Evolutionary conservation across 208 protist species (phyloP), one percentile per base, ranked within the genome.

Genomic region (Wallacemonas sp.): DNA sequence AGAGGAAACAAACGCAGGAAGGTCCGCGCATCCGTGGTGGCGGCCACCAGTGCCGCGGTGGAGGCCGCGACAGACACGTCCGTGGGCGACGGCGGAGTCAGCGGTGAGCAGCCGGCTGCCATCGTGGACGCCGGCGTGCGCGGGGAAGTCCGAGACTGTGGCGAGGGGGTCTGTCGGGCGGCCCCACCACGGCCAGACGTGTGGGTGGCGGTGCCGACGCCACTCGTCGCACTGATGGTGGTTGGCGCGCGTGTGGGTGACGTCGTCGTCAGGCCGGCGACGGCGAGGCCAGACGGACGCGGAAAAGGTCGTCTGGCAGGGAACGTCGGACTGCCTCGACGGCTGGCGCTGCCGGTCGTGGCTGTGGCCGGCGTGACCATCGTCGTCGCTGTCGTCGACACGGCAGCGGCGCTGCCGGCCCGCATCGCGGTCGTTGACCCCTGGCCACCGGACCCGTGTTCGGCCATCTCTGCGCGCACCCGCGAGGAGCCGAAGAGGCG

Each of bases 361-460:
- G 46, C 46, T 33, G 23, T 20, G 55, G 59, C 69, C 48, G 61
- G 45, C 52, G 52, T 33, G 18, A 31, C 32, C 33, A 54, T 18
- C 52, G 65, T 22, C 25, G 5, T 20, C 31, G 66, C 48, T 36
- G 32, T 14, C 31, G 7, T 18, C 44, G 67, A 11, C 29, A 23
- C 12, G 12, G 18, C 20, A 61, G 64, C 36, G 65, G 42, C 25
- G n/a, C 25, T 22, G 46, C 25, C 25, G 7, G 22, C n/a, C 10
- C 46, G 25, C 14, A 0, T 29, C n/a, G n/a, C n/a, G n/a, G n/a
- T n/a, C n/a, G n/a, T n/a, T n/a, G n/a, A n/a, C n/a, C n/a, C n/a
- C n/a, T n/a, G n/a, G n/a, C n/a, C n/a, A n/a, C n/a, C n/a, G n/a
- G n/a, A n/a, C n/a, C n/a, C n/a, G n/a, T n/a, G n/a, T n/a, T n/a